Percentiles rank a stretch among this genome's conserved stretches.
Conservation (phyloP, 2,329 filamentous ascomycete species). For the Diaporthe longicolla region DNA sequence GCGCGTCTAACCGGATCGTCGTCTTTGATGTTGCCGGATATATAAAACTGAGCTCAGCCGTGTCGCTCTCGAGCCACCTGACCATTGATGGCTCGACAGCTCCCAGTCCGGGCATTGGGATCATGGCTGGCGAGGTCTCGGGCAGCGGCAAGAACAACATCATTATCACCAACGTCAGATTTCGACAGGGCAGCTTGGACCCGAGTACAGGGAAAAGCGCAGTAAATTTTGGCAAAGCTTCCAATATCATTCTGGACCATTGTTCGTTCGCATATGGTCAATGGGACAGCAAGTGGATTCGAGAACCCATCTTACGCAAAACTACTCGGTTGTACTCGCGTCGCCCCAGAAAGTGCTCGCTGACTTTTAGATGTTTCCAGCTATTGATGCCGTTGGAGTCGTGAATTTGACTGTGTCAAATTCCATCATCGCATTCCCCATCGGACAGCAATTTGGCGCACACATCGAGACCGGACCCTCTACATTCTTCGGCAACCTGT, state of each 20-base stretch:
- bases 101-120: conserved; percentile 52
- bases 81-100: conserved; percentile 64
- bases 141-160: conserved; percentile 45
- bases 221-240: conserved; percentile 58
- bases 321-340: neutral
- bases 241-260: conserved; percentile 62
- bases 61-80: conserved; percentile 58
- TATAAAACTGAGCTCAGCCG: conserved; percentile 58
- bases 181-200: conserved; percentile 57
- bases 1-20: conserved; percentile 57
- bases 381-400: conserved; percentile 54
- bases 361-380: neutral
- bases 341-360: neutral
- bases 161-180: conserved; percentile 60
- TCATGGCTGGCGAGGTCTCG: conserved; percentile 50
- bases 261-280: conserved; percentile 59
- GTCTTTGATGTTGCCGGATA: conserved; percentile 61
- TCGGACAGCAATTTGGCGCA: conserved; percentile 60
- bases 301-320: neutral
- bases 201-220: conserved; percentile 58
- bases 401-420: conserved; percentile 62
- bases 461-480: conserved; percentile 58
- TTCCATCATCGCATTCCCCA: conserved; percentile 59
- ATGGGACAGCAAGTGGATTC: conserved; percentile 51
- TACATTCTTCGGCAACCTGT: conserved; percentile 60